A percentile compares a stretch with the other conserved stretches of the same genome.
Evolutionary conservation across 805 yeast genomes (phyloP).

Genomic region (Saccharomyces mikatae): DNA sequence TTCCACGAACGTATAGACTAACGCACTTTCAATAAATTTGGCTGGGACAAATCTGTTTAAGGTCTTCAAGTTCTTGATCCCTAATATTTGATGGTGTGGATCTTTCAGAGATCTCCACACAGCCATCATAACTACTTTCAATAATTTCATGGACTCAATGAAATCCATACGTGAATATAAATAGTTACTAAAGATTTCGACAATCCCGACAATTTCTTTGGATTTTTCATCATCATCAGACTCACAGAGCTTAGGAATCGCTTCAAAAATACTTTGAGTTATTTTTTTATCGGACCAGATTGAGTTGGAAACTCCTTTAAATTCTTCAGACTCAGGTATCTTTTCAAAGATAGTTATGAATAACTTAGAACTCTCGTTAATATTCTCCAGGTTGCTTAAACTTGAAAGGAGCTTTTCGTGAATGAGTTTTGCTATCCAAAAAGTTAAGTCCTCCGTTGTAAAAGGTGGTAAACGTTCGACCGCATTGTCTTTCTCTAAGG

Average conservation of each 20-base stretch:
- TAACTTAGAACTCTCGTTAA: conserved; percentile 32
- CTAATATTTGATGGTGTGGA: conserved; percentile 56
- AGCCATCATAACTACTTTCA: conserved; percentile 30
- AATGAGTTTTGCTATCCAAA: conserved; percentile 31
- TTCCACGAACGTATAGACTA: conserved; percentile 47
- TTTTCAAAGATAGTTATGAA: conserved; percentile 35
- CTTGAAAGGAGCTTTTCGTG: conserved; percentile 23
- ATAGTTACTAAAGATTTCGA: conserved; percentile 26
- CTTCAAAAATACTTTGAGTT: conserved; percentile 19
- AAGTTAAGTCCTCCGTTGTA: conserved; percentile 36
- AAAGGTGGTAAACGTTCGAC: conserved; percentile 32
- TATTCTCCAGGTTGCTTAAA: conserved; percentile 12
- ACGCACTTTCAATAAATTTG: conserved; percentile 62
- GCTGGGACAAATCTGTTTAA: conserved; percentile 47
- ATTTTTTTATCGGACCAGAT: conserved; percentile 33
- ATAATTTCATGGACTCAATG: conserved; percentile 16
- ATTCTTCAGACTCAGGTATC: conserved; percentile 35
- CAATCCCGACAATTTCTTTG: conserved; percentile 22
- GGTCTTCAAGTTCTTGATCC: conserved; percentile 55
- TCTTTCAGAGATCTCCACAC: conserved; percentile 51
- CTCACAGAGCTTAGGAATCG: neutral
- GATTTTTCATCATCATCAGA: conserved; percentile 6
- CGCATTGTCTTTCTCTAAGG: conserved; percentile 6
- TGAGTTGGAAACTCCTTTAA: conserved; percentile 7
- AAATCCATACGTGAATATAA: conserved; percentile 22